Base-by-base conservation (phyloP, 805 yeast species). In the Komagataella populi region DNA sequence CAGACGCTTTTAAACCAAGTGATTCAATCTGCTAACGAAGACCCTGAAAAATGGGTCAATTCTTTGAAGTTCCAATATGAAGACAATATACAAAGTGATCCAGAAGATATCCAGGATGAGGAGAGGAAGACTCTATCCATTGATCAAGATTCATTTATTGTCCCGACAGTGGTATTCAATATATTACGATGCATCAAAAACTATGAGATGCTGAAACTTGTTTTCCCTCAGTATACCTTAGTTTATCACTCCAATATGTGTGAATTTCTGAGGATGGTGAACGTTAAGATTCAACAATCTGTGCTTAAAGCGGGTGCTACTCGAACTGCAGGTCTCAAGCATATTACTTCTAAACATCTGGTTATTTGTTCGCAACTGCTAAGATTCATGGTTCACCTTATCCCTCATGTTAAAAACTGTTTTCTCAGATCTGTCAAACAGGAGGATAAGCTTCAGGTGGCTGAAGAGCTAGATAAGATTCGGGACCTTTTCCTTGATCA, bases 301-400 rank as follows among this genome's bases (percentile, higher is more conserved):
- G 81, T 85, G 45, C 66, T 85, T 44, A 84, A 82, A 47, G 88
- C 90, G 1, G 87, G 85, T 46, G 91, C 91, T 1, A 83, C 86
- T 2, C 66, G 79, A 55, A 77, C 89, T 0, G 86, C 91, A 0
- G 88, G 87, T 0, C 68, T 84, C 49, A 80, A 76, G 55, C 89
- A 84, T 59, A 84, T 85, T 49, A 81, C 87, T 3, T 83, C 88
- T 1, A 81, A 80, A 56, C 87, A 84, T 62, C 61, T 84, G 49
- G 82, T 88, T 0, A 70, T 84, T 45, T 78, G 85, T 44, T 77
- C 83, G 4, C 87, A 84, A 59, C 70, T 81, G n/a, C 67, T 84
- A 30, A 78, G 79, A 51, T 67, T 72, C 30, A 63, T 81, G 22
- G 63, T 75, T 18, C 56, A 60, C 0, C 53, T 70, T 18, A 57